Base-by-base conservation (phyloP, 306 rosid genomes). In the Purshia tridentata region DNA sequence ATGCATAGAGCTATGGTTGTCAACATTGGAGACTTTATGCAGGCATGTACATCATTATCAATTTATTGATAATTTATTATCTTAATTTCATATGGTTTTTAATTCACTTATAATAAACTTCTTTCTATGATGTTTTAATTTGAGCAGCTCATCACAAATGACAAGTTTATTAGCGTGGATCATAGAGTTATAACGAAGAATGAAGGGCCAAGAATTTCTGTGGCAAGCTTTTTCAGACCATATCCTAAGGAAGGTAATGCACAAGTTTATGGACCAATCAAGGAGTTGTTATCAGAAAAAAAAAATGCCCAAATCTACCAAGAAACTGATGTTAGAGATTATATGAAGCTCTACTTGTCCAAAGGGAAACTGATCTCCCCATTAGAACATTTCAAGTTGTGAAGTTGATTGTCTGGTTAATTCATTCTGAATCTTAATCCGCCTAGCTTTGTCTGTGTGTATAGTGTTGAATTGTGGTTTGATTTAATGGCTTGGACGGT, bases 171-270 rank as follows among this genome's bases (percentile, higher is more conserved):
- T 11, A 88, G 86, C 47, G 73, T 50, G 8, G 77, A 77, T 19
- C 87, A 84, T 6, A 75, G 86, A 71, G 87, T 84, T 39, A 0
- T 76, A 9, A 79, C 81, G 4, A 80, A 67, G 20, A 15, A 9
- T 22, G 40, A 6, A 1, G 79, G 82, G 4, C 86, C 92, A 63
- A 83, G 89, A 69, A 74, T 77, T 8, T 85, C 82, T 12, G 40
- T 77, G 45, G 85, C 84, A 11, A 35, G 77, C 67, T 85, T 88
- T 42, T 85, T 88, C n/a, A n/a, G 66, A 49, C 9, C 72, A 20
- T 9, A 18, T 18, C 35, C 2, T 29, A 29, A 29, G 35, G 50
- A 15, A 41, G 35, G 7, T 22, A 54, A 44, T 2, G 1, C 80
- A 65, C 78, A 71, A 62, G 37, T 29, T 14, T 77, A 59, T 65